Base-by-base conservation (phyloP, 768 basidiomycete genomes). In the Collybiopsis luxurians region DNA sequence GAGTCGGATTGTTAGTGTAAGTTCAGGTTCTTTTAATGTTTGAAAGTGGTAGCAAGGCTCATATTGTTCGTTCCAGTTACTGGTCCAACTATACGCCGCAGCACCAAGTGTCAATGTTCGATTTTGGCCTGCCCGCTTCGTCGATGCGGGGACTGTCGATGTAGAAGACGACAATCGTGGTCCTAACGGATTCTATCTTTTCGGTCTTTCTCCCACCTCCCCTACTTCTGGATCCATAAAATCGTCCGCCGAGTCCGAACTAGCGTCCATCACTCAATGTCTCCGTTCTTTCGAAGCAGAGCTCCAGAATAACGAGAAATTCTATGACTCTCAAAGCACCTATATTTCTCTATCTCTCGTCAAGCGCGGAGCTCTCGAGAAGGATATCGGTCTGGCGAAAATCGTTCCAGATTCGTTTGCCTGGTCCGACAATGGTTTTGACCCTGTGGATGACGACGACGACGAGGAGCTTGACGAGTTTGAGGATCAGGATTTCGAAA, bases 121-220 rank as follows among this genome's bases (percentile, higher is more conserved):
- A 11, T 45, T 66, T 24, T 66, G 64, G 64, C 64, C 64, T 13
- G 30, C 50, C 26, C 58, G 64, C 11, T 51, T 66, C 28, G 61
- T 53, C 4, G 63, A 64, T 30, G 39, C 34, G 15, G 26, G 40
- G 15, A 21, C 53, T 23, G 48, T 21, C 28, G 48, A 56, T 42
- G 10, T 38, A 38, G 43, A 21, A 6, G 44, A 45, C 13, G 24
- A 58, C 27, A 43, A 10, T 1, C 10, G 40, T 26, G 24, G 40
- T 48, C 52, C 36, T 15, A 49, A 57, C 49, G 59, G 62, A 4
- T 66, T 64, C 57, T 66, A 64, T 56, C 61, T 64, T n/a, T 44
- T 64, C 43, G 64, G 62, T 23, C 46, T 63, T 13, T 57, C 49
- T 10, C 43, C 58, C 21, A 31, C 58, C 12, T 36, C 36, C n/a